Evolutionary conservation across 345 rosid species (phyloP).

Genomic region (Eucalyptus marginata): DNA sequence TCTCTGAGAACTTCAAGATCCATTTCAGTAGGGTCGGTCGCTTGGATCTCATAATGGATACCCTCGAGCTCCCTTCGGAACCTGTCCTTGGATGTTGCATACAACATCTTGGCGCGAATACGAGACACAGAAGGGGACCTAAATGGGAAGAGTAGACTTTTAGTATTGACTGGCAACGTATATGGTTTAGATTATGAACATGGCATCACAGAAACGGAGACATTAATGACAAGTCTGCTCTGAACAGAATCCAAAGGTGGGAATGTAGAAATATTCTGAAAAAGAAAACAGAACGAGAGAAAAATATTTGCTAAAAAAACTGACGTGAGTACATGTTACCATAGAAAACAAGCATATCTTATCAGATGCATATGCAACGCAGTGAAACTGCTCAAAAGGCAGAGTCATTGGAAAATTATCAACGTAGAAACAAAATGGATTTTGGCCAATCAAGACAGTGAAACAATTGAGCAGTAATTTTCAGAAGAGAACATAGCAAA

Average conservation of each 20-base stretch:
- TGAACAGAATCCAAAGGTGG: background rate
- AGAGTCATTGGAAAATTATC: background rate
- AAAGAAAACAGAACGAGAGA: background rate
- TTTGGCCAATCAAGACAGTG: background rate
- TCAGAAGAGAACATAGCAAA: background rate
- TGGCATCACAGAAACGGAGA: background rate
- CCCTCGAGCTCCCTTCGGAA: slow-evolving; percentile 70
- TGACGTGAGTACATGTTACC: background rate
- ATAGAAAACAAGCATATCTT: background rate
- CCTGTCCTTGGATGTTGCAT: slow-evolving; percentile 61
- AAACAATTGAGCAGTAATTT: background rate
- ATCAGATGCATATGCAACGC: background rate
- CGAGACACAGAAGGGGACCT: slow-evolving; percentile 71
- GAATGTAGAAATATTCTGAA: background rate
- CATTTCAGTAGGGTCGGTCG: slow-evolving; percentile 79
- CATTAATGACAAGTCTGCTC: background rate
- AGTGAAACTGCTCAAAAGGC: background rate
- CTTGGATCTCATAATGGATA: slow-evolving; percentile 75
- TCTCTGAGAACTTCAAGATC: slow-evolving; percentile 57
- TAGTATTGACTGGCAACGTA: background rate
- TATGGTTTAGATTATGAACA: background rate
- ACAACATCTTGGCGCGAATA: slow-evolving; percentile 66
- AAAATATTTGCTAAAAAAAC: background rate
- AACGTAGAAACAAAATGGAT: background rate
- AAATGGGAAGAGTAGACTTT: background rate